These are phyloP conservation scores for Xylariaceae sp. DNA, from an alignment of 2,329 filamentous ascomycete genomes.

Conservation along the genomic window DNA sequence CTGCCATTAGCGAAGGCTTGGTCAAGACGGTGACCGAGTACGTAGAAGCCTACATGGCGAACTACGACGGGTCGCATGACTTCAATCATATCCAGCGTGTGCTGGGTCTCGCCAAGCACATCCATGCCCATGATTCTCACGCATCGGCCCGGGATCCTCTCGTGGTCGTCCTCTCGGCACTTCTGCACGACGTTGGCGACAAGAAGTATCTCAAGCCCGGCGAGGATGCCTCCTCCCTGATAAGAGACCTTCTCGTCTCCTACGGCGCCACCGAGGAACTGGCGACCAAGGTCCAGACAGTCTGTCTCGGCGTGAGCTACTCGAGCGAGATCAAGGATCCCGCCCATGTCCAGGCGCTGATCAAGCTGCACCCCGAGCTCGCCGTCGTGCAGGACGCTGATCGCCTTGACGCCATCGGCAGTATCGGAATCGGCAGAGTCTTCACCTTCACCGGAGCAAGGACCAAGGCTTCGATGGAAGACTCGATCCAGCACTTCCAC, in stretches of 20 bases:
- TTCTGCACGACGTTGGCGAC: slow-evolving; percentile 87
- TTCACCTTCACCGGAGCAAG: slow-evolving; percentile 72
- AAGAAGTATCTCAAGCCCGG: slow-evolving; percentile 65
- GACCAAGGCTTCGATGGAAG: slow-evolving; percentile 47
- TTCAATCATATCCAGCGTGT: slow-evolving; percentile 81
- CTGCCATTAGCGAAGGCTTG: slow-evolving; percentile 36
- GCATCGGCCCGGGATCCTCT: slow-evolving; percentile 39
- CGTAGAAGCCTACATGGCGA: slow-evolving; percentile 66
- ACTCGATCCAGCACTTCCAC: slow-evolving; percentile 68
- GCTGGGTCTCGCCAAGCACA: slow-evolving; percentile 62
- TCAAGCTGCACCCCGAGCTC: slow-evolving; percentile 64
- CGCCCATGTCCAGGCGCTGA: slow-evolving; percentile 50
- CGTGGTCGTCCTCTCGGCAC: slow-evolving; percentile 61
- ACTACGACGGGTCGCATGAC: slow-evolving; percentile 83
- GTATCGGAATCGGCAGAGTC: slow-evolving; percentile 72
- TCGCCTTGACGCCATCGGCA: slow-evolving; percentile 83
- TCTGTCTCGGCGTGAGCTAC: slow-evolving; percentile 75
- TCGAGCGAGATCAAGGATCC: slow-evolving; percentile 66
- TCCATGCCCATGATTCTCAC: slow-evolving; percentile 42
- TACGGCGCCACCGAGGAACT: slow-evolving; percentile 53
- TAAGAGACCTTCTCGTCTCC: slow-evolving; percentile 49
- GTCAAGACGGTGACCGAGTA: slow-evolving; percentile 54
- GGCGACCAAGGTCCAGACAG: slow-evolving; percentile 61
- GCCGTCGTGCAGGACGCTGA: slow-evolving; percentile 90
- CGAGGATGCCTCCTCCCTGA: slow-evolving; percentile 51